A percentile compares a stretch with the other conserved stretches of the same genome.
Evolutionary conservation across 177 flowering plant genomes (phyloP).

Genomic region (Vitis hybrid): DNA sequence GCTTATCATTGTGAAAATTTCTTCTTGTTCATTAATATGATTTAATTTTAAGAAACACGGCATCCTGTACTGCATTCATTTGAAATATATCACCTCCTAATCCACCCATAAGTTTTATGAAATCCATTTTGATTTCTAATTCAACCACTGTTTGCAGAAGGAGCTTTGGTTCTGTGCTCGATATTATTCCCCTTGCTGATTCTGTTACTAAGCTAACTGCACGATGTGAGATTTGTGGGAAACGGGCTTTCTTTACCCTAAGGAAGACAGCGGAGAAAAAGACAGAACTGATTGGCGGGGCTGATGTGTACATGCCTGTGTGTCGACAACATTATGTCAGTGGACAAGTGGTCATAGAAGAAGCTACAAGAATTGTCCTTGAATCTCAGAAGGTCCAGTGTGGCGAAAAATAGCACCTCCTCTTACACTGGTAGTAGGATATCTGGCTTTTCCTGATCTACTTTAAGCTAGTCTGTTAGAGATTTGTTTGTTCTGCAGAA

Average conservation of each 20-base stretch:
- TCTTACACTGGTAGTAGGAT: neutral
- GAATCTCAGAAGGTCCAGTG: slow-evolving; percentile 29
- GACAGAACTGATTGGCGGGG: slow-evolving; percentile 65
- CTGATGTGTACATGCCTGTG: slow-evolving; percentile 77
- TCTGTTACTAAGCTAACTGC: slow-evolving; percentile 65
- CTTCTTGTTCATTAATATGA: neutral
- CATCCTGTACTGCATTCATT: neutral
- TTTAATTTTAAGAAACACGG: neutral
- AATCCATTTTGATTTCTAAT: neutral
- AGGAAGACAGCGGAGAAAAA: slow-evolving; percentile 58
- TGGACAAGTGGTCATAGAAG: slow-evolving; percentile 58
- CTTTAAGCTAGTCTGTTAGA: no score
- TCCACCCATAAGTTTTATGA: neutral
- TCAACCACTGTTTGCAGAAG: slow-evolving; percentile 34
- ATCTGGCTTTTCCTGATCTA: neutral
- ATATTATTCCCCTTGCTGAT: slow-evolving; percentile 70
- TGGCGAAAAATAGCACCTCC: slow-evolving; percentile 8
- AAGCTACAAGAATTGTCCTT: slow-evolving; percentile 42
- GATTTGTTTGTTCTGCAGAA: no score
- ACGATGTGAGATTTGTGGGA: slow-evolving; percentile 63
- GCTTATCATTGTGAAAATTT: no score
- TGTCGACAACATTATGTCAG: slow-evolving; percentile 67
- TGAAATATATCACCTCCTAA: neutral
- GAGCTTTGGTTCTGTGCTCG: slow-evolving; percentile 70
- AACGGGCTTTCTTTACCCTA: slow-evolving; percentile 57